Evolutionary conservation across 164 flowering plant genomes (phyloP).

Genomic region (Nelumbo lutea): DNA sequence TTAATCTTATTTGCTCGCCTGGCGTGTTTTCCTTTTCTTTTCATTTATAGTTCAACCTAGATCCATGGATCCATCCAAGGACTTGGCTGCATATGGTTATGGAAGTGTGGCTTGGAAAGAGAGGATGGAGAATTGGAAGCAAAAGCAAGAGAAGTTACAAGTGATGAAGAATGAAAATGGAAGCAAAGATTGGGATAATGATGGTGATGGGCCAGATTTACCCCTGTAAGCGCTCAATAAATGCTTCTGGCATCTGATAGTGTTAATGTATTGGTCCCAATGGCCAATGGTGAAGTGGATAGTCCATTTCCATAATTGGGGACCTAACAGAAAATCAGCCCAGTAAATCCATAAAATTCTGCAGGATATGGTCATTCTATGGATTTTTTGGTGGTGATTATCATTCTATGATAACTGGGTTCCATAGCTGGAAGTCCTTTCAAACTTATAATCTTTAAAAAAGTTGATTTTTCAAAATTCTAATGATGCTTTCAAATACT

Average conservation of each 20-base stretch:
- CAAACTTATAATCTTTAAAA: not conserved
- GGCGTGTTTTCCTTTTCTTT: conserved; percentile 3
- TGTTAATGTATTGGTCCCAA: not conserved
- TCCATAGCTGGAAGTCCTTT: not conserved
- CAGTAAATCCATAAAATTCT: not conserved
- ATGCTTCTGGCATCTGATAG: not conserved
- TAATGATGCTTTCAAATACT: not conserved
- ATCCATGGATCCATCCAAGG: no score
- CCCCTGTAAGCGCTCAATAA: conserved; percentile 40
- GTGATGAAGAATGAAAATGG: conserved; percentile 42
- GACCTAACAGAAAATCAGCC: no score
- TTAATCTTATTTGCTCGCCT: not conserved
- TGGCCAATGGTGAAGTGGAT: not conserved
- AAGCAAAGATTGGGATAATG: conserved; percentile 42
- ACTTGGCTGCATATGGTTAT: conserved; percentile 31
- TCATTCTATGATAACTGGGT: not conserved
- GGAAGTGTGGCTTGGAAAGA: conserved; percentile 34
- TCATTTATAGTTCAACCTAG: conserved; percentile 45
- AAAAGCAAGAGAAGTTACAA: conserved; percentile 50
- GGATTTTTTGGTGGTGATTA: not conserved
- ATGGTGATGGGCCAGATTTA: conserved; percentile 10
- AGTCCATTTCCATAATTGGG: not conserved
- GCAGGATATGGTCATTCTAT: not conserved
- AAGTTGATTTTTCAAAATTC: not conserved
- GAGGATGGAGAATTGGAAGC: no score